Evolutionary conservation across 225 moss, liverwort and hornwort genomes (phyloP).

Genomic region (Physcomitrium patens): DNA sequence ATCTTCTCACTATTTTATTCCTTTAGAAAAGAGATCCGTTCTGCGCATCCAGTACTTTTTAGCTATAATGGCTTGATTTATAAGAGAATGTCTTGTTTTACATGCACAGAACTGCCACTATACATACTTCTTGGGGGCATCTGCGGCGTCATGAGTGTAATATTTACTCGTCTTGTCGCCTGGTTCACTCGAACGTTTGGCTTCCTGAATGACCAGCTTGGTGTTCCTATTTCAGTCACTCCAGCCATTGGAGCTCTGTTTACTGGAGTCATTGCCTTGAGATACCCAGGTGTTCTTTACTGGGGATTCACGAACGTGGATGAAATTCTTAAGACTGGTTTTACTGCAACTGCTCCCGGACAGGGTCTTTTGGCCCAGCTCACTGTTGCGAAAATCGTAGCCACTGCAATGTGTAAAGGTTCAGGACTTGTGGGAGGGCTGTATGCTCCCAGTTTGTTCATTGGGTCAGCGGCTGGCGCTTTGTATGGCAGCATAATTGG

Average conservation of each 20-base stretch:
- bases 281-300: constrained; percentile 94
- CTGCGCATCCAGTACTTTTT: background rate
- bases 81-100: background rate
- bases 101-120: constrained; percentile 83
- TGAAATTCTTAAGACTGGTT: constrained; percentile 94
- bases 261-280: constrained; percentile 82
- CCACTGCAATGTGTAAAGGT: constrained; percentile 96
- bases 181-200: constrained; percentile 83
- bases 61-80: constrained; percentile 32
- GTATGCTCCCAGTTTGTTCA: constrained; percentile 98
- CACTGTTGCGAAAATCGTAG: constrained; percentile 87
- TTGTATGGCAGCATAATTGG: constrained; percentile 97
- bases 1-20: background rate
- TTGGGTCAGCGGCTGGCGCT: constrained; percentile 96
- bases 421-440: constrained; percentile 98
- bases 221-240: constrained; percentile 84
- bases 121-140: constrained; percentile 91
- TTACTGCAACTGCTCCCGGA: constrained; percentile 95
- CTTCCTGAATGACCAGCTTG: constrained; percentile 75
- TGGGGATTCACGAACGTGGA: constrained; percentile 99
- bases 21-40: background rate
- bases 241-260: constrained; percentile 94
- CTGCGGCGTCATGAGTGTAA: constrained; percentile 93
- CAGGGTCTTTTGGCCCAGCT: constrained; percentile 88
- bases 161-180: constrained; percentile 83